phyloP scores from a whole-genome alignment of 1,284 basidiomycete species.

The Inonotus obliquus region DNA sequence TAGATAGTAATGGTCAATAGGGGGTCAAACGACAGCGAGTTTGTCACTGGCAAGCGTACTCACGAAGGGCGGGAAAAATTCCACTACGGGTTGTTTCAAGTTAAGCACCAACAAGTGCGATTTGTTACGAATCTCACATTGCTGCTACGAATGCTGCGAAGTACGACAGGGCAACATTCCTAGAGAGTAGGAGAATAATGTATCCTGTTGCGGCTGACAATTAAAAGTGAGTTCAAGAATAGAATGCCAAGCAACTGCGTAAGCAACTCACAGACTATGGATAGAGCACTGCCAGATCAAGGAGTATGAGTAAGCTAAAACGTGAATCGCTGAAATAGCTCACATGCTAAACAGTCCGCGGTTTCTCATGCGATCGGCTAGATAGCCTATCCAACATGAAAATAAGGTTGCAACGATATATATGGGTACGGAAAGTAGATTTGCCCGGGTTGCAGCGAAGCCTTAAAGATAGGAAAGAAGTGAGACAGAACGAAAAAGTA shows the following conservation, averaged over 20 bases:
- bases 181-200: constrained; percentile 48
- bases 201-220: background rate
- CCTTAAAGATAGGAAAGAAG: constrained; percentile 33
- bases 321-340: constrained; percentile 23
- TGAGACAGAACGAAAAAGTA: background rate
- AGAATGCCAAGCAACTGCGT: too few relatives aligned
- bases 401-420: constrained; percentile 61
- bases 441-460: constrained; percentile 63
- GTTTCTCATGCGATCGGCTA: constrained; percentile 55
- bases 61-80: constrained; percentile 65
- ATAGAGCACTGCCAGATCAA: constrained; percentile 28
- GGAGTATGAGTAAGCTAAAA: background rate
- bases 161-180: constrained; percentile 59
- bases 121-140: constrained; percentile 34
- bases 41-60: constrained; percentile 26
- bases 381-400: constrained; percentile 58
- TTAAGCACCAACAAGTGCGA: background rate
- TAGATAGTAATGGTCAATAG: background rate
- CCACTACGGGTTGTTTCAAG: constrained; percentile 35
- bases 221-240: background rate
- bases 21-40: background rate
- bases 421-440: constrained; percentile 66
- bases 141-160: constrained; percentile 67
- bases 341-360: constrained; percentile 62
- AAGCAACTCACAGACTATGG: constrained; percentile 32